Conservation (phyloP, 2,329 filamentous ascomycete genomes). For the Epichloe scottii region DNA sequence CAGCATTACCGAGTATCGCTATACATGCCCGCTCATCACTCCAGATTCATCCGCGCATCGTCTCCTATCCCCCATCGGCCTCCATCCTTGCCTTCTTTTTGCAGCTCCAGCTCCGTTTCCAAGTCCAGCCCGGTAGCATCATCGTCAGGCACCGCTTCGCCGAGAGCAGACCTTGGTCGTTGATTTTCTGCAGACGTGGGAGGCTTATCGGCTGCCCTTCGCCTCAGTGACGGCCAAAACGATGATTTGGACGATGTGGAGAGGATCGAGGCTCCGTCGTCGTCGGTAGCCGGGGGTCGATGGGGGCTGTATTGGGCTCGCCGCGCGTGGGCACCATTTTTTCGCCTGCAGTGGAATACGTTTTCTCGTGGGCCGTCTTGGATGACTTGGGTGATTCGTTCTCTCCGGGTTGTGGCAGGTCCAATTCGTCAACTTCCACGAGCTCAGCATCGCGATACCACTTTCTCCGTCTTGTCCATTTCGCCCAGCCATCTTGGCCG, state of each 20-base stretch:
- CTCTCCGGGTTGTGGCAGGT: conserved; percentile 25
- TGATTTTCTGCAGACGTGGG: conserved; percentile 19
- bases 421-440: conserved; percentile 50
- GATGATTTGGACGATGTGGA: conserved; percentile 36
- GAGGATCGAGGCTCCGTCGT: conserved; percentile 32
- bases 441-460: conserved; percentile 96
- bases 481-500: conserved; percentile 80
- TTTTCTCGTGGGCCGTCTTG: conserved; percentile 11
- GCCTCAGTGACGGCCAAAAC: conserved; percentile 29
- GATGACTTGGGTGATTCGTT: conserved; percentile 15
- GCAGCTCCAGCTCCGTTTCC: conserved; percentile 37
- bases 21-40: conserved; percentile 32
- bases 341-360: conserved; percentile 24
- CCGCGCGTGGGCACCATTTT: conserved; percentile 21
- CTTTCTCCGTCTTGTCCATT: conserved; percentile 85
- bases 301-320: conserved; percentile 10
- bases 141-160: conserved; percentile 31
- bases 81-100: conserved; percentile 41
- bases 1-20: neutral
- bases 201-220: conserved; percentile 26
- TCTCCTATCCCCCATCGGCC: conserved; percentile 70
- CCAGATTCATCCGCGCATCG: conserved; percentile 71
- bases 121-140: conserved; percentile 28
- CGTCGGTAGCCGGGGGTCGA: conserved; percentile 15
- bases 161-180: conserved; percentile 29